Percentiles rank a stretch among this genome's conserved stretches.
These are phyloP conservation scores for Chloranthus sessilifolius DNA, from an alignment of 164 flowering plant genomes.

Conservation along the genomic window DNA sequence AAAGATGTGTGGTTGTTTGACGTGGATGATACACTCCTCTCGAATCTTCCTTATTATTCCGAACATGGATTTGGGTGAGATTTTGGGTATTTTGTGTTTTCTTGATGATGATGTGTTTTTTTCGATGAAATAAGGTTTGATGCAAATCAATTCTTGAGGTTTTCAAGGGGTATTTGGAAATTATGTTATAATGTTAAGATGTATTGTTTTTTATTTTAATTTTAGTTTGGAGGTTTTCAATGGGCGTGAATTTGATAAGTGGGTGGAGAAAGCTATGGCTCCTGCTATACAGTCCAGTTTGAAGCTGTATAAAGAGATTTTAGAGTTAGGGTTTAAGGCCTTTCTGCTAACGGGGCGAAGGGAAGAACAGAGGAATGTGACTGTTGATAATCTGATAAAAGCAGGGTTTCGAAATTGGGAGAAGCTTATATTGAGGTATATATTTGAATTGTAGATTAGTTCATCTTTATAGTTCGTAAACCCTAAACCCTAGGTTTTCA, in stretches of 20 bases:
- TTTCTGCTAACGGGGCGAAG: slow-evolving; percentile 83
- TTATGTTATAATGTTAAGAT: too few species aligned
- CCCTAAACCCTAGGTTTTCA: not conserved
- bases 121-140: not conserved
- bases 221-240: slow-evolving; percentile 71
- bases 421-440: slow-evolving; percentile 79
- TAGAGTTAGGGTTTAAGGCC: slow-evolving; percentile 62
- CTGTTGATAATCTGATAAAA: slow-evolving; percentile 61
- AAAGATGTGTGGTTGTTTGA: slow-evolving; percentile 88
- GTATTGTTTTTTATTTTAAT: not conserved
- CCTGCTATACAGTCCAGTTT: slow-evolving; percentile 63
- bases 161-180: too few species aligned
- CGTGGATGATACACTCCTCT: slow-evolving; percentile 82
- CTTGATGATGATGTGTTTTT: not conserved
- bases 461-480: not conserved
- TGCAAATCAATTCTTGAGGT: not conserved
- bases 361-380: slow-evolving; percentile 55
- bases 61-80: slow-evolving; percentile 72
- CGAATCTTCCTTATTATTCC: slow-evolving; percentile 79
- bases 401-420: slow-evolving; percentile 80
- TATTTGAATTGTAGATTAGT: not conserved
- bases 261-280: slow-evolving; percentile 74
- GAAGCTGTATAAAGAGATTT: slow-evolving; percentile 67
- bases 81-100: not conserved
- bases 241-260: slow-evolving; percentile 54